Evolutionary conservation across 805 yeast species (phyloP).

Genomic region (Blastobotrys muscicola): DNA sequence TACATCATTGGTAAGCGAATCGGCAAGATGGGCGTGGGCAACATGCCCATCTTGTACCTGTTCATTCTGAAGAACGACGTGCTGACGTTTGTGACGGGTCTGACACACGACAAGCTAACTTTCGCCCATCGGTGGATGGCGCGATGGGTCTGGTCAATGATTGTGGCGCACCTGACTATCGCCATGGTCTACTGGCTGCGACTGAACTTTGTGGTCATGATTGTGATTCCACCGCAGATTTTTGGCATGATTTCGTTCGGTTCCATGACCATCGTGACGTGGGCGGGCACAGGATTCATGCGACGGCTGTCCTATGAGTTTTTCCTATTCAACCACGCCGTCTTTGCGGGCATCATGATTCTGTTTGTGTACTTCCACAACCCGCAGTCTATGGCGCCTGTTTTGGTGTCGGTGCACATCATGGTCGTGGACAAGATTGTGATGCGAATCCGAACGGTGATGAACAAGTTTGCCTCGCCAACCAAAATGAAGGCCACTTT

Average conservation of each 20-base stretch:
- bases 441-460: constrained; percentile 23
- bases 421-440: constrained; percentile 35
- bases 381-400: constrained; percentile 27
- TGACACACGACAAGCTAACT: constrained; percentile 32
- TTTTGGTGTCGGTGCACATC: constrained; percentile 34
- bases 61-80: constrained; percentile 34
- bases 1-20: constrained; percentile 37
- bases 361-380: constrained; percentile 36
- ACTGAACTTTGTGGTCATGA: constrained; percentile 31
- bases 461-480: constrained; percentile 32
- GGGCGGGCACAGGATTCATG: constrained; percentile 30
- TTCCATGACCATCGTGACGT: constrained; percentile 30
- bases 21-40: constrained; percentile 33
- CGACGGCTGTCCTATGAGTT: constrained; percentile 35
- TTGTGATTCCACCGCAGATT: constrained; percentile 40
- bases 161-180: constrained; percentile 31
- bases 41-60: constrained; percentile 32
- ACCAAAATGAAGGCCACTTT: constrained; percentile 32
- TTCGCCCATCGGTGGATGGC: constrained; percentile 40
- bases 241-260: constrained; percentile 40
- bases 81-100: constrained; percentile 33
- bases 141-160: constrained; percentile 30
- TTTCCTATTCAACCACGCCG: constrained; percentile 36
- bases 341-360: constrained; percentile 35
- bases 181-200: constrained; percentile 34